Conservation (phyloP, 768 basidiomycete genomes). For the Boletus patriciae region DNA sequence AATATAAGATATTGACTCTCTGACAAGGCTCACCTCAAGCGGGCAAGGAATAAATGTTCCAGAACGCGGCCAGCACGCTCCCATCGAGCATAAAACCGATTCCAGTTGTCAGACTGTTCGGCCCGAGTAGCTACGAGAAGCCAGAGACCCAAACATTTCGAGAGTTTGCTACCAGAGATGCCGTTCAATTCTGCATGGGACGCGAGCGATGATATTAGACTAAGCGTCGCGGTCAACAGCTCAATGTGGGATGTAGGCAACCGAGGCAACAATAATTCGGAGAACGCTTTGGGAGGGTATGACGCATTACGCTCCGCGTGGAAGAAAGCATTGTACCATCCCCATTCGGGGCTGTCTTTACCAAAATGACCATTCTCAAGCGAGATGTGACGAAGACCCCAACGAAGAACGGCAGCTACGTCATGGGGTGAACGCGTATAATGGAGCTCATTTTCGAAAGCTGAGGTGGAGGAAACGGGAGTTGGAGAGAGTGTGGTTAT, state of each 20-base stretch:
- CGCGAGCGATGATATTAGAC: constrained; percentile 67
- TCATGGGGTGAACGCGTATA: constrained; percentile 72
- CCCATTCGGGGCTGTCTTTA: constrained; percentile 49
- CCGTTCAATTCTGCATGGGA: constrained; percentile 71
- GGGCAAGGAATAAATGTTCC: constrained; percentile 74
- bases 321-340: constrained; percentile 69
- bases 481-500: constrained; percentile 53
- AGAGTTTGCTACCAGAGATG: constrained; percentile 75
- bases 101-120: constrained; percentile 57
- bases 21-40: constrained; percentile 54
- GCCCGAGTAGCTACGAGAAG: constrained; percentile 52
- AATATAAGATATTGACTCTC: not conserved
- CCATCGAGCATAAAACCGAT: constrained; percentile 70
- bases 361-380: constrained; percentile 63
- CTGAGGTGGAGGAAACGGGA: constrained; percentile 43
- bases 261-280: constrained; percentile 57
- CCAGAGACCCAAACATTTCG: constrained; percentile 75
- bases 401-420: constrained; percentile 76
- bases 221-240: constrained; percentile 56
- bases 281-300: constrained; percentile 66
- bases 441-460: constrained; percentile 65
- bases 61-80: constrained; percentile 68
- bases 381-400: constrained; percentile 74
- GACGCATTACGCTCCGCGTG: constrained; percentile 55
- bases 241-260: constrained; percentile 59